phyloP scores from a whole-genome alignment of 2,329 filamentous ascomycete genomes.

The Amesomyces nigricolor region DNA sequence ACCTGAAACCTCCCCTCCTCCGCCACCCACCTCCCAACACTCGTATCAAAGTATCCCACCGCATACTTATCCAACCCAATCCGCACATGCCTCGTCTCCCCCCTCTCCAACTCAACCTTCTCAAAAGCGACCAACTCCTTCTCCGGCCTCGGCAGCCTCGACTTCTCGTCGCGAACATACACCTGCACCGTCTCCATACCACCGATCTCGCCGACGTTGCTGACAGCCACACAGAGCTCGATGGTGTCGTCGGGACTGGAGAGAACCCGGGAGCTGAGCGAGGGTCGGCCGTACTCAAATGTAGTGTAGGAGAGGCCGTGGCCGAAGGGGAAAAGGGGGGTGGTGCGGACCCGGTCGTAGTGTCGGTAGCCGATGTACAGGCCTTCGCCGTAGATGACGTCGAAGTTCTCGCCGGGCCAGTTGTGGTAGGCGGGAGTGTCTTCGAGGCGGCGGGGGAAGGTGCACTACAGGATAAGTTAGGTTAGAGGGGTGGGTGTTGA shows the following conservation, averaged over 20 bases:
- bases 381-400: slow-evolving; percentile 66
- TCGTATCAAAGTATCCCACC: slow-evolving; percentile 58
- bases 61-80: slow-evolving; percentile 46
- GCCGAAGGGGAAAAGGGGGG: slow-evolving; percentile 65
- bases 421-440: slow-evolving; percentile 68
- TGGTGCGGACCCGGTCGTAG: slow-evolving; percentile 57
- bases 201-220: slow-evolving; percentile 49
- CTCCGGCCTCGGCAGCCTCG: slow-evolving; percentile 57
- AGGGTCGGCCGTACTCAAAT: slow-evolving; percentile 58
- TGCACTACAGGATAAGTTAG: no score
- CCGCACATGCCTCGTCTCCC: slow-evolving; percentile 47
- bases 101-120: slow-evolving; percentile 55
- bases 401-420: slow-evolving; percentile 65
- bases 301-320: slow-evolving; percentile 69
- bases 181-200: slow-evolving; percentile 63
- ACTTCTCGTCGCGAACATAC: slow-evolving; percentile 60
- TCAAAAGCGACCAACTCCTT: slow-evolving; percentile 68
- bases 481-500: slow-evolving; percentile 6
- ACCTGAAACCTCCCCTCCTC: slow-evolving; percentile 59
- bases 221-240: slow-evolving; percentile 44
- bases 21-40: slow-evolving; percentile 55
- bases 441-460: slow-evolving; percentile 58
- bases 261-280: slow-evolving; percentile 41
- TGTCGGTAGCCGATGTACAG: slow-evolving; percentile 68
- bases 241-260: slow-evolving; percentile 34